Conservation (phyloP, 1,284 basidiomycete genomes). For the Ustilago xerochloae region DNA sequence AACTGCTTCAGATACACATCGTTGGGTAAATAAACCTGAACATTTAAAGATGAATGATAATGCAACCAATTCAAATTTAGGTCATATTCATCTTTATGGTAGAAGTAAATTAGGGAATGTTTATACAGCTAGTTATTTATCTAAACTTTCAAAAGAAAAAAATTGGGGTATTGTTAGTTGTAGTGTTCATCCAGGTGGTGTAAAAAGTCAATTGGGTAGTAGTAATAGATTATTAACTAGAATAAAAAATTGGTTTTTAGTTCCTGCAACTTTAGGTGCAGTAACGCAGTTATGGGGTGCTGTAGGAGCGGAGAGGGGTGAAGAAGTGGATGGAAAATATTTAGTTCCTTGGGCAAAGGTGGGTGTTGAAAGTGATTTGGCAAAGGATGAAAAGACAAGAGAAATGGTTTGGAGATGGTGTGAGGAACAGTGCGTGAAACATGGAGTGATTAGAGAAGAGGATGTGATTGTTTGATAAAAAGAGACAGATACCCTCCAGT, state of each 20-base stretch:
- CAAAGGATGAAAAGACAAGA: conserved; percentile 3
- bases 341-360: conserved; percentile 51
- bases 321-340: conserved; percentile 40
- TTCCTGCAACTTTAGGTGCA: conserved; percentile 34
- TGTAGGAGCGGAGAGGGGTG: conserved; percentile 8
- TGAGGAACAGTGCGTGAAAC: conserved; percentile 38
- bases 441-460: conserved; percentile 6
- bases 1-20: conserved; percentile 46
- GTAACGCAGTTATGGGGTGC: conserved; percentile 53
- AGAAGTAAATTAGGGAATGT: conserved; percentile 48
- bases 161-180: conserved; percentile 35
- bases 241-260: conserved; percentile 34
- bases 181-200: conserved; percentile 48
- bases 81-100: conserved; percentile 45
- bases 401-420: conserved; percentile 43
- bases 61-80: conserved; percentile 1
- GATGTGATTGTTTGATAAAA: background rate
- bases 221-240: conserved; percentile 9
- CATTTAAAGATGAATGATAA: conserved; percentile 18
- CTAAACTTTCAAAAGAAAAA: conserved; percentile 14
- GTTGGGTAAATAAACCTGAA: conserved; percentile 14
- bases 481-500: background rate
- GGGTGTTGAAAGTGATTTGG: conserved; percentile 31
- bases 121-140: conserved; percentile 30
- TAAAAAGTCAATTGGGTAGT: conserved; percentile 26